Conservation (phyloP, 75 land plant species). For the Pinus albicaulis region DNA sequence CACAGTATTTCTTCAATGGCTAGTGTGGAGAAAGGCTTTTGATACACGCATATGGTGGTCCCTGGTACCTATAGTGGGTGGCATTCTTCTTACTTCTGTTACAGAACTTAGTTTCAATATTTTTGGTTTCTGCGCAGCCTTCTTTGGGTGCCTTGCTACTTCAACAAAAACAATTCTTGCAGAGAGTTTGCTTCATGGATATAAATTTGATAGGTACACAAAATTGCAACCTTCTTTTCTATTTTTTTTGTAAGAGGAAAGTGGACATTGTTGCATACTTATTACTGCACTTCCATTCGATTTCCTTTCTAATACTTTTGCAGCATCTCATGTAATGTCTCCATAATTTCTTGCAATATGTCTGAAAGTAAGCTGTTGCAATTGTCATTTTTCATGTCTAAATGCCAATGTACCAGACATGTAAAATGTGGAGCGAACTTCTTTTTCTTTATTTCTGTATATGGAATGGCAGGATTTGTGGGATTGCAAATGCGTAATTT, state of each 20-base stretch:
- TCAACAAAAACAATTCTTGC: slow-evolving; percentile 98
- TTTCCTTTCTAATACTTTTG: not conserved
- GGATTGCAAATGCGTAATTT: not conserved
- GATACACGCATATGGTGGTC: slow-evolving; percentile 92
- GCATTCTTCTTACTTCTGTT: slow-evolving; percentile 89
- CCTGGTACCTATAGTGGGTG: slow-evolving; percentile 94
- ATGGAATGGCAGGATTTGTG: not conserved
- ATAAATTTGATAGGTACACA: slow-evolving; percentile 92
- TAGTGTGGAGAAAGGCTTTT: slow-evolving; percentile 88
- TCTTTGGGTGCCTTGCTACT: slow-evolving; percentile 96
- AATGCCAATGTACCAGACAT: not conserved
- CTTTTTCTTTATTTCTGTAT: not conserved
- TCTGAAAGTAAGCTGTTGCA: not conserved
- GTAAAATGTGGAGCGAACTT: not conserved
- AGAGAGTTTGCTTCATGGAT: slow-evolving; percentile 88
- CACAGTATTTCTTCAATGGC: slow-evolving; percentile 92
- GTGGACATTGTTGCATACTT: not conserved
- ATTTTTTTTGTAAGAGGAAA: not conserved
- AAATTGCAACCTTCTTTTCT: slow-evolving; percentile 4
- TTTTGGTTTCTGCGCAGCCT: slow-evolving; percentile 91
- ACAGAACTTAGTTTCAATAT: slow-evolving; percentile 96
- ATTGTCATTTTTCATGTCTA: not conserved
- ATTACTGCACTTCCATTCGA: not conserved
- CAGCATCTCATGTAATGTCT: not conserved
- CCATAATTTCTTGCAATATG: not conserved